Conservation (phyloP, 805 yeast genomes). For the Ogataea pignaliae region DNA sequence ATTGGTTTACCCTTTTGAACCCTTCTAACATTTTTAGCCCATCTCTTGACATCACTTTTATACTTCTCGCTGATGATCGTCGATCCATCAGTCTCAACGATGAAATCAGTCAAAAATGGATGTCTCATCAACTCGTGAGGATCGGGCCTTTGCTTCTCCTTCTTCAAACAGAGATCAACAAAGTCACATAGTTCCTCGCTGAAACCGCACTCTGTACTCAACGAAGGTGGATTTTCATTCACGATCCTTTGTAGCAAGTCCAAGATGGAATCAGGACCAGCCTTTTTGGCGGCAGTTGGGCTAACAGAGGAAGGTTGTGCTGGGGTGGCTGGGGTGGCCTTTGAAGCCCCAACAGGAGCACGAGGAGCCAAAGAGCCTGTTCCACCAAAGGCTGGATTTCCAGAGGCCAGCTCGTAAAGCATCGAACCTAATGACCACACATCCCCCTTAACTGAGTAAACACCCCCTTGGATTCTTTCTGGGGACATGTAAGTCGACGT, state of each 20-base stretch:
- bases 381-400: slow-evolving; percentile 72
- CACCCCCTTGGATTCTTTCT: slow-evolving; percentile 92
- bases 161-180: slow-evolving; percentile 68
- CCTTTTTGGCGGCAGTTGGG: slow-evolving; percentile 13
- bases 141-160: slow-evolving; percentile 68
- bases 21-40: slow-evolving; percentile 35
- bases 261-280: slow-evolving; percentile 75
- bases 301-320: slow-evolving; percentile 26
- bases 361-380: slow-evolving; percentile 21
- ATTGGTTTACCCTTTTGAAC: slow-evolving; percentile 33
- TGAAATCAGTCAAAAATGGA: slow-evolving; percentile 27
- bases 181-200: slow-evolving; percentile 56
- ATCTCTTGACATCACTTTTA: slow-evolving; percentile 26
- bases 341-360: too few species aligned
- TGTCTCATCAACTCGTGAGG: slow-evolving; percentile 63
- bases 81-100: slow-evolving; percentile 33
- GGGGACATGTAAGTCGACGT: slow-evolving; percentile 98
- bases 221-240: slow-evolving; percentile 82
- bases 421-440: slow-evolving; percentile 95
- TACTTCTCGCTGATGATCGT: slow-evolving; percentile 18
- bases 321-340: too few species aligned
- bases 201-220: slow-evolving; percentile 42
- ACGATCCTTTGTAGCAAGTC: slow-evolving; percentile 91
- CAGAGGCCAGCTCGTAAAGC: slow-evolving; percentile 84
- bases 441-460: slow-evolving; percentile 91